Evolutionary conservation across 257 asterid species (phyloP), one percentile per base, ranked within the genome.

Genomic region (Solanum piurae): DNA sequence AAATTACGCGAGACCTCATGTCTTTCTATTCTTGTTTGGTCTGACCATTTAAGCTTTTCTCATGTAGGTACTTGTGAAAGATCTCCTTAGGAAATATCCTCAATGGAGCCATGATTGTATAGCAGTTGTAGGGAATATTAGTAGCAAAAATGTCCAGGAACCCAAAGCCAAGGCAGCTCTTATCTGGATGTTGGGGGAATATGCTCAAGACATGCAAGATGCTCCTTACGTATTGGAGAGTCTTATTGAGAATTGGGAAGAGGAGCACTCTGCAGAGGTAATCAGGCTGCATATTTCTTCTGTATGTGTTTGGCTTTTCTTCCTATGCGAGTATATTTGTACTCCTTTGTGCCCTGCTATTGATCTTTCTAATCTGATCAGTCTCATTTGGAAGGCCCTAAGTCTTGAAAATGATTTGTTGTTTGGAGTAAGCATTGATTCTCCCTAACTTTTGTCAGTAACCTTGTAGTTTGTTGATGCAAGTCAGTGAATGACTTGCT

Each of bases 81-180:
- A 97, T 92, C 99, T 97, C 88, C 95, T 97, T 80, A 93, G 99
- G 88, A 97, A 97, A 93, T 97, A 97, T 93, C 99, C 99, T 62
- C 99, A 97, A 87, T 97, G 99, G 99, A 97, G 99, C 91, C 99
- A 95, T 69, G 99, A 97, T 94, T 97, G 99, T 92, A 96, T 97
- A 66, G 99, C 99, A 42, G 99, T 97, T 46, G 98, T 97, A 55
- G 99, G 99, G 87, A 97, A 93, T 93, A 97, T 96, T 90, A 97
- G 99, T 88, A 96, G 98, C 96, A 96, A 93, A 88, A 96, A 94
- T 89, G 91, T 97, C 84, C 98, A 97, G 91, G 99, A 97, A 91
- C 98, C 99, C 75, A 95, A 95, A 92, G 99, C 99, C 87, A 97
- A 96, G 92, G 94, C 99, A 86, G 98, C 99, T 91, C 98, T 96